Base-by-base conservation (phyloP, 805 yeast genomes). In the Hanseniaspora lindneri region DNA sequence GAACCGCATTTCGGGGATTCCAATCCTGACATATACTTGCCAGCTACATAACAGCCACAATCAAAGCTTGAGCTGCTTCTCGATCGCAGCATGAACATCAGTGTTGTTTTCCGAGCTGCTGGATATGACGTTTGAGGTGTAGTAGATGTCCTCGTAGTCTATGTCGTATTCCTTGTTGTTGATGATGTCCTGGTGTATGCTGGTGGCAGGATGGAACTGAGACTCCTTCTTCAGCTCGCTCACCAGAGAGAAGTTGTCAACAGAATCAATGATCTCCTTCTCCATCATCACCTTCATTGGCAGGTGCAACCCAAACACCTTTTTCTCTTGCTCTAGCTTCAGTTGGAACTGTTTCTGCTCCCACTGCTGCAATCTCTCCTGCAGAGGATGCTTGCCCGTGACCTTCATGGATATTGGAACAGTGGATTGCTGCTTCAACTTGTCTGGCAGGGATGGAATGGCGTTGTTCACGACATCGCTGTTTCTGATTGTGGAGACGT, bases 251-350 rank as follows among this genome's bases (percentile, higher is more conserved):
- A 39, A 28, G 25, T 28, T 49, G 51, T 83, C 86, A 13, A 83
- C 75, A 42, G 72, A 69, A 40, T 77, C 75, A 3, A 89, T 81
- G 23, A 89, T 73, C 50, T 76, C 70, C 59, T 84, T 67, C 58
- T 92, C 98, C 96, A 92, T 87, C 28, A 80, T 77, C 59, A 96
- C 74, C 60, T 80, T 80, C 63, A 89, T 82, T 8, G 98, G 96
- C 59, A 84, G 97, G 10, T 92, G 96, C 41, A 89, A 77, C 14
- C 98, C 98, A 63, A 83, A 87, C 16, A 83, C 66, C 55, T 94
- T 75, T 61, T 94, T 76, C 64, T 83, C 80, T 52, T 77, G 77
- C 61, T 87, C 92, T 68, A 88, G 58, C 58, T 77, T 78, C 54
- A 80, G 68, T 27, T 77, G 77, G 29, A 74, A 73, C 59, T 86